These are phyloP conservation scores for Balamuthia mandrillaris DNA, from an alignment of 208 protist species.

Conservation along the genomic window DNA sequence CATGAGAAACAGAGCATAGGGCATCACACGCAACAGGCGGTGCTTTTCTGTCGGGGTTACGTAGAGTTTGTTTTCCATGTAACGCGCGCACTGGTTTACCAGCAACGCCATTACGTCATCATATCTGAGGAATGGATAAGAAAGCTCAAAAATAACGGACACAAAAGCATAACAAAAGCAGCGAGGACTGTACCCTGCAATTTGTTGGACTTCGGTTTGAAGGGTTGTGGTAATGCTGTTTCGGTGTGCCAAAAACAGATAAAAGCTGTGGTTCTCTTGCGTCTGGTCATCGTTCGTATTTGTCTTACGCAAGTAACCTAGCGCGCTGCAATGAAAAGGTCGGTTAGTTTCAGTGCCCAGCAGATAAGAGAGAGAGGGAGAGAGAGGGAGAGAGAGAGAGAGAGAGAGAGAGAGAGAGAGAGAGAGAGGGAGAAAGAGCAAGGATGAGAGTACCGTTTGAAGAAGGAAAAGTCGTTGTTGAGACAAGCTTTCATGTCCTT, in stretches of 20 bases:
- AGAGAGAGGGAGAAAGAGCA: too few species aligned
- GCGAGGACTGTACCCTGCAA: constrained; percentile 38
- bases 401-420: neutral
- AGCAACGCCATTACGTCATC: constrained; percentile 62
- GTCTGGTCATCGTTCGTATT: constrained; percentile 64
- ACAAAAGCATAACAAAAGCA: neutral
- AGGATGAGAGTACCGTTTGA: constrained; percentile 63
- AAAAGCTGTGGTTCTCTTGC: constrained; percentile 66
- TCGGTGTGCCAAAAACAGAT: constrained; percentile 70
- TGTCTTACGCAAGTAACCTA: constrained; percentile 56
- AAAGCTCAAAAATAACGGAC: neutral
- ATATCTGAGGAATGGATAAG: constrained; percentile 47
- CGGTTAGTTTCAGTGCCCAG: too few species aligned
- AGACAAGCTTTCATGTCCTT: constrained; percentile 78
- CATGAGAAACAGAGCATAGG: constrained; percentile 66
- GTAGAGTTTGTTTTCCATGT: constrained; percentile 54
- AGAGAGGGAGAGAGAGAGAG: neutral
- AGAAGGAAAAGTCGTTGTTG: constrained; percentile 78
- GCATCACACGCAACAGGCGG: constrained; percentile 59
- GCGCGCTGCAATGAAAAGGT: too few species aligned
- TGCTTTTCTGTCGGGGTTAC: constrained; percentile 68
- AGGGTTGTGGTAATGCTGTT: constrained; percentile 66
- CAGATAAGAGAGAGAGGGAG: neutral
- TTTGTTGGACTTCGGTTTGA: constrained; percentile 53
- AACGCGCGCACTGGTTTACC: constrained; percentile 47